These are phyloP conservation scores for Aspergillus panamensis DNA, from an alignment of 495 filamentous ascomycete genomes.

Conservation along the genomic window DNA sequence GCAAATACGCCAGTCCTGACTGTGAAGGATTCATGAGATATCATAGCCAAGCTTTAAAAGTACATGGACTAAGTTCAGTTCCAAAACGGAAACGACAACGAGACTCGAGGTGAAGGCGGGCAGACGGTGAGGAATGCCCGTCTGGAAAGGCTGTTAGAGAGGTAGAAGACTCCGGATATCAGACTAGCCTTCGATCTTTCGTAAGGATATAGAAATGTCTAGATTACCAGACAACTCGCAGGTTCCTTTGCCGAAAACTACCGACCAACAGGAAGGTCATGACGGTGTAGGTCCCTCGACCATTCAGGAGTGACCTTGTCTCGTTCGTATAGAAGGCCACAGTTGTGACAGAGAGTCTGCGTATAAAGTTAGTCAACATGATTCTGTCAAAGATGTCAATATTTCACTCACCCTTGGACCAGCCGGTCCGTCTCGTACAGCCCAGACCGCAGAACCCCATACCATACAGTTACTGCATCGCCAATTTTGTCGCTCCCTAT, in stretches of 20 bases:
- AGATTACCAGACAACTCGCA: background rate
- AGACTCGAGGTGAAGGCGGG: too few relatives aligned
- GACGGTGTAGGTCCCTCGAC: constrained; percentile 71
- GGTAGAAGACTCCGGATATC: background rate
- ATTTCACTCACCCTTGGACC: constrained; percentile 69
- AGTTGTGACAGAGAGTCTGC: constrained; percentile 91
- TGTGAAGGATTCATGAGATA: constrained; percentile 28
- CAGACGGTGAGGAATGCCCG: background rate
- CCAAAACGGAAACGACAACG: constrained; percentile 7
- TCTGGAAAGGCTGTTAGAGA: background rate
- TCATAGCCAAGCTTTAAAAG: constrained; percentile 23
- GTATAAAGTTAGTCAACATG: constrained; percentile 11
- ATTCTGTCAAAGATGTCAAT: background rate
- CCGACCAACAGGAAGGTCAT: constrained; percentile 47
- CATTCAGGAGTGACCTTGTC: constrained; percentile 80
- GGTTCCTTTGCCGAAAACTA: constrained; percentile 1
- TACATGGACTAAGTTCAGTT: constrained; percentile 22
- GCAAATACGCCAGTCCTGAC: constrained; percentile 18
- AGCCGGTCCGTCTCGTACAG: constrained; percentile 83
- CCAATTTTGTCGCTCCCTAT: constrained; percentile 78
- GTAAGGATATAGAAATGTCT: background rate
- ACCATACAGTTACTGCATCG: constrained; percentile 86
- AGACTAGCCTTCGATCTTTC: background rate
- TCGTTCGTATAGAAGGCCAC: constrained; percentile 82
- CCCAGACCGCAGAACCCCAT: constrained; percentile 89